Evolutionary conservation across 2,329 filamentous ascomycete species (phyloP), one percentile per base, ranked within the genome.

Genomic region (Neopestalotiopsis sp.): DNA sequence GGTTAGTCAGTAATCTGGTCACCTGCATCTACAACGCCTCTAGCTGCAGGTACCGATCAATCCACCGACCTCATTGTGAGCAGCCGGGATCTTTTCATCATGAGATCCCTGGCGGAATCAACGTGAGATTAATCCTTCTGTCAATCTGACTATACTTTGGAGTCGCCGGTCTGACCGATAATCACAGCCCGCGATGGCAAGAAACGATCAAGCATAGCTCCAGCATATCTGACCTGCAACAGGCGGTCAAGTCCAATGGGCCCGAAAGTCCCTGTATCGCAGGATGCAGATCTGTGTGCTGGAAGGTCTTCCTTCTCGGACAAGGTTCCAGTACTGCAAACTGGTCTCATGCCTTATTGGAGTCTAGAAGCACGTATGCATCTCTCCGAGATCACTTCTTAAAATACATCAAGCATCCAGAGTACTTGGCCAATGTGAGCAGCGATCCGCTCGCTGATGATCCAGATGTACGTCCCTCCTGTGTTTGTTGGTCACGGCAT

Each of bases 291-390:
- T 98, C 95, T 3, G 87, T 97, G 49, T 97, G 92, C 80, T 98
- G 95, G 95, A 98, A 97, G 89, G 89, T 89, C 49, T 97, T 98
- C 79, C 84, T 98, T 61, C 85, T 97, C 38, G 95, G 94, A 77
- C 89, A 91, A 72, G 87, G 88, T 65, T 82, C 90, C 10, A 86
- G 92, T 66, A 84, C 86, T 38, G 83, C 87, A 56, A 87, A 88
- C 82, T 97, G 95, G 94, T 83, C 87, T 42, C 86, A 87, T 69
- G 87, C 87, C 65, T 82, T 97, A 32, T 81, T 86, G 24, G 89
- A 94, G 73, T 90, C 90, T 34, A 90, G 95, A 72, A 88, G 87
- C 69, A 88, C 90, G n/a, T 98, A 98, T 80, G 82, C 86, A 24
- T 89, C 91, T 28, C 83, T 94, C 2, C 88, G 90, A 72, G 87